Percentiles rank a stretch among this genome's conserved stretches.
phyloP scores from a whole-genome alignment of 805 yeast genomes.

The Saccharomycopsis capsularis region DNA sequence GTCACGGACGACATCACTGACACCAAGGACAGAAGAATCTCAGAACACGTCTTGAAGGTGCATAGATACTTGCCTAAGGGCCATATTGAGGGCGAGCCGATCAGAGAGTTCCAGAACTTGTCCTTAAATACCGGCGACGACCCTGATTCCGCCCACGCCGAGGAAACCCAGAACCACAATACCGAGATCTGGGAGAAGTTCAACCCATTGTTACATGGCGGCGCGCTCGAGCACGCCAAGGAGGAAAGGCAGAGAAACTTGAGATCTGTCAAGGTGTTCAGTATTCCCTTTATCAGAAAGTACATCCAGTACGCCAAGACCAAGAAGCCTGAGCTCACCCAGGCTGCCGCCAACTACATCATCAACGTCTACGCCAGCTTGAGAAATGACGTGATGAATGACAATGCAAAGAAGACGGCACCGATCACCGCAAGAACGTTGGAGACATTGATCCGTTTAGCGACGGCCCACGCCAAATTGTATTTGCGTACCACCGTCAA shows the following conservation, averaged over 20 bases:
- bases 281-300: constrained; percentile 82
- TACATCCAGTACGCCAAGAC: constrained; percentile 92
- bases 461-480: constrained; percentile 97
- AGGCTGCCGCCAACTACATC: constrained; percentile 71
- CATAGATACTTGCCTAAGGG: constrained; percentile 88
- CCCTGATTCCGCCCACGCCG: constrained; percentile 39
- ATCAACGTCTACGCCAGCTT: constrained; percentile 73
- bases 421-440: constrained; percentile 98
- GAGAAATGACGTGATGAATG: constrained; percentile 62
- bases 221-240: constrained; percentile 41
- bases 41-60: constrained; percentile 92
- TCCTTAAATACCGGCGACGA: constrained; percentile 78
- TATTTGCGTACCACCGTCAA: constrained; percentile 72
- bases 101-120: constrained; percentile 65
- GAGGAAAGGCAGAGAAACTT: constrained; percentile 32
- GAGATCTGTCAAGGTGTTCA: constrained; percentile 41
- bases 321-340: constrained; percentile 74
- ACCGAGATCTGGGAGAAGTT: constrained; percentile 69
- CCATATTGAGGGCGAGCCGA: constrained; percentile 85
- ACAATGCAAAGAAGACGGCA: constrained; percentile 69
- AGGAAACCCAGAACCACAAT: constrained; percentile 42
- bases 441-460: constrained; percentile 88
- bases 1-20: constrained; percentile 94
- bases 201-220: constrained; percentile 76
- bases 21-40: constrained; percentile 72